Percentiles rank a stretch among this genome's conserved stretches.
phyloP scores from a whole-genome alignment of 2,329 filamentous ascomycete genomes.

The Chalaropsis ovoidea region DNA sequence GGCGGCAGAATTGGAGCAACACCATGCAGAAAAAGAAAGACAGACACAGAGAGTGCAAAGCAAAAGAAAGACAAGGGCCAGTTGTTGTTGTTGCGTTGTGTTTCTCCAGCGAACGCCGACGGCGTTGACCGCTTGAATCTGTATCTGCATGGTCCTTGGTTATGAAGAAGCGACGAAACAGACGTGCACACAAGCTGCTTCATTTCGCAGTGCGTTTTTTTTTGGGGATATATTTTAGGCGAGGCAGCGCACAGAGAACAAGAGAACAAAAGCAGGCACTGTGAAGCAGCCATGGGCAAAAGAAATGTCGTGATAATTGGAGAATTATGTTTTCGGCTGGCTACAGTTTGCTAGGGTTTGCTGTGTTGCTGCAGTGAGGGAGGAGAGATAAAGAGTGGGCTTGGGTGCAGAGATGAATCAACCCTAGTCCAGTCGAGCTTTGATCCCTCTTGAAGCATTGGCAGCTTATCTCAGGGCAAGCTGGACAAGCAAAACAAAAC shows the following conservation, averaged over 20 bases:
- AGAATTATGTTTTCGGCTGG: neutral
- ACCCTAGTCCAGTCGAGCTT: neutral
- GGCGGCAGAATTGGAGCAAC: constrained; percentile 3
- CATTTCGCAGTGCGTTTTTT: too few species aligned
- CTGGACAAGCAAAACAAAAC: too few species aligned
- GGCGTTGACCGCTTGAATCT: too few species aligned
- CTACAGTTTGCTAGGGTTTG: neutral
- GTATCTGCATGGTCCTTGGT: constrained; percentile 3
- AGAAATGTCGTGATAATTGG: neutral
- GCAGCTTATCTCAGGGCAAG: too few species aligned
- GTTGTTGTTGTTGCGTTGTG: too few species aligned
- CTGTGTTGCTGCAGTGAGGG: neutral
- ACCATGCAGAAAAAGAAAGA: constrained; percentile 9
- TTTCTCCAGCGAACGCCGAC: too few species aligned
- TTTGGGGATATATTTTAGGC: too few species aligned
- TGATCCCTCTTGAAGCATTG: neutral
- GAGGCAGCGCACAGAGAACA: neutral
- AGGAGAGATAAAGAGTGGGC: neutral
- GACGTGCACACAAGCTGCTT: neutral
- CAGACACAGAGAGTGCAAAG: too few species aligned
- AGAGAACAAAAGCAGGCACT: neutral
- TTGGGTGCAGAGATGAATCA: neutral
- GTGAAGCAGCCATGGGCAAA: neutral
- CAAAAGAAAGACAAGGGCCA: too few species aligned
- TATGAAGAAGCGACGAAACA: neutral